Evolutionary conservation across 1,139 yeast genomes (phyloP), one percentile per base, ranked within the genome.

Genomic region (Hyphopichia burtonii): DNA sequence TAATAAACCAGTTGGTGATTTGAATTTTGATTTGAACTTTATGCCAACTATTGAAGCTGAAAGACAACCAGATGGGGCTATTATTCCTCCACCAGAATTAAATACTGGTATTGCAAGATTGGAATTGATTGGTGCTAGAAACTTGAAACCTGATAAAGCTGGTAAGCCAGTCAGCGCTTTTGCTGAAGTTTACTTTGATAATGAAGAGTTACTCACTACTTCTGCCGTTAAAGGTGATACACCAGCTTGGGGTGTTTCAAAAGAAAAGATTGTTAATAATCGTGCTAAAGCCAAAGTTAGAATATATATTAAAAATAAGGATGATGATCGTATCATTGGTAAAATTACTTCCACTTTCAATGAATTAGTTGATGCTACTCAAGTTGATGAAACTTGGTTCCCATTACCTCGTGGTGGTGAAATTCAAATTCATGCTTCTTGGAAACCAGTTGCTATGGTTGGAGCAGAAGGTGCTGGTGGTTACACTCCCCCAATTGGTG

Each of bases 401-500:
- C 82, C 86, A 49, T 64, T 83, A 65, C 61, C 78, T 41, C 65
- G 72, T 56, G 82, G 87, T 50, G 97, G 96, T 45, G 89, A 85
- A 53, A 72, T 89, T 41, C 77, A 83, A 50, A 61, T 93, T 41
- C 66, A 76, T 15, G 81, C 94, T 27, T 67, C 72, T 43, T 93
- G 96, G 96, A 89, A 86, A 61, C 94, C 98, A 3, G 96, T 91
- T 35, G 82, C 78, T 31, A 68, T 91, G 55, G 78, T 76, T 47
- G 74, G 78, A 36, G 79, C 83, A 12, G 69, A 81, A 41, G 90
- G 89, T 51, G 68, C 86, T 19, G 82, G 86, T 53, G 91, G 90
- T 38, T 91, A 89, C 66, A 80, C 89, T 23, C 91, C 91, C 46
- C 99, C 99, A 41, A 84, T 91, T 59, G 99, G 99, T 58, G 94